Conservation (phyloP, 306 rosid genomes). For the Prunus kanzakura region DNA sequence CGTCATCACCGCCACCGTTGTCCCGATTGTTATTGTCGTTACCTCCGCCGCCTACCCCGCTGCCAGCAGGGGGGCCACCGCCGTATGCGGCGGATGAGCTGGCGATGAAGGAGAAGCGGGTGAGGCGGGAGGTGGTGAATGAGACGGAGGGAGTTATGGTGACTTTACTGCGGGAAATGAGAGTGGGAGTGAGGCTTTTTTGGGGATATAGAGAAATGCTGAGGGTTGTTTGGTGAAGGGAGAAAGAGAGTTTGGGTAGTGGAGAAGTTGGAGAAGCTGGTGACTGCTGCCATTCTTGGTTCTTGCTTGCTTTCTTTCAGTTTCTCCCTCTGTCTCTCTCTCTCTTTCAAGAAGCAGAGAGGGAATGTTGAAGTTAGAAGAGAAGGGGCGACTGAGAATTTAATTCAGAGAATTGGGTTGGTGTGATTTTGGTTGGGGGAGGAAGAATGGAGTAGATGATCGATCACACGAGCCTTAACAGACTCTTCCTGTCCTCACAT, state of each 20-base stretch:
- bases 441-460: background rate
- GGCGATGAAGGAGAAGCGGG: slow-evolving; percentile 1
- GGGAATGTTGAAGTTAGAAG: background rate
- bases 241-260: slow-evolving; percentile 21
- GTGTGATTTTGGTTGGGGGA: background rate
- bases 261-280: slow-evolving; percentile 47
- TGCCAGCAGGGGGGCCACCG: background rate
- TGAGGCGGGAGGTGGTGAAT: slow-evolving; percentile 16
- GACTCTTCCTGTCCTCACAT: background rate
- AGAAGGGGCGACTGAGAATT: background rate
- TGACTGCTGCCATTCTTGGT: slow-evolving; percentile 48
- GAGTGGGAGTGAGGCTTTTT: background rate
- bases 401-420: background rate
- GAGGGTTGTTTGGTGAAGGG: slow-evolving; percentile 16
- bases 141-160: slow-evolving; percentile 17
- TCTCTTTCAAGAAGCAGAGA: background rate
- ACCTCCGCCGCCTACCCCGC: slow-evolving; percentile 16
- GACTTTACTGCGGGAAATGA: slow-evolving; percentile 20
- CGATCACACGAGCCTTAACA: background rate
- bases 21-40: background rate
- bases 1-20: background rate
- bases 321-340: background rate
- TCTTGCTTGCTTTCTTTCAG: background rate
- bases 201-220: background rate
- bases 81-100: background rate